Evolutionary conservation across 2,329 filamentous ascomycete genomes (phyloP), one percentile per base, ranked within the genome.

Genomic region (Penicillium sp.): DNA sequence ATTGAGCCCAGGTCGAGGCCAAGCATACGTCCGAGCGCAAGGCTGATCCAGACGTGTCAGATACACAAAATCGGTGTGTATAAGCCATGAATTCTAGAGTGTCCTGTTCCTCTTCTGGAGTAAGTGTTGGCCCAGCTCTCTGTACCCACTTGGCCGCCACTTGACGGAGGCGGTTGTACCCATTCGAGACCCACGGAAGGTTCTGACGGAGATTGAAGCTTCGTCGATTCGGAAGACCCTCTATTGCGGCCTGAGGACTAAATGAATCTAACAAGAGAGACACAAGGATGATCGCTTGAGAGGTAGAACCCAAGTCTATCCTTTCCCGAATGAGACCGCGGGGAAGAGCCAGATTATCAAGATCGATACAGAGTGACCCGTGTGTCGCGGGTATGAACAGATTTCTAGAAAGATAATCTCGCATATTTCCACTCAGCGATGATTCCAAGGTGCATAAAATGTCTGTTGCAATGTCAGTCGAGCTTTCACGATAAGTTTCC

Each of bases 381-480:
- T 62, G 61, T 27, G 54, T 54, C 3, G 63, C 57, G 3, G 74
- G 74, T 52, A 76, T 52, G 35, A 58, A 64, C 22, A 72, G 31
- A 16, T 57, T 64, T 29, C 47, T 33, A 19, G 44, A 29, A 31
- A 44, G 57, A 21, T 56, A 26, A 27, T 55, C 53, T 27, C 46
- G 58, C 26, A 50, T 46, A 13, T 52, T 55, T 19, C 55, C 59
- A 35, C 51, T 27, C 43, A 72, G 62, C 3, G 65, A 54, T 33
- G 57, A 58, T 56, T 82, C 78, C 39, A 83, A 61, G 16, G 75
- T 73, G 53, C 64, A 64, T 14, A 82, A 52, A 14, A 82, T 74
- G 62, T 79, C 82, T 84, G 62, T 35, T 51, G 45, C 35, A 31
- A n/a, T 48, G 9, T 53, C 29, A 47, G 42, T 22, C 16, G 27